Evolutionary conservation across 164 flowering plant genomes (phyloP), one percentile per base, ranked within the genome.

Genomic region (Magnolia kwangsiensis): DNA sequence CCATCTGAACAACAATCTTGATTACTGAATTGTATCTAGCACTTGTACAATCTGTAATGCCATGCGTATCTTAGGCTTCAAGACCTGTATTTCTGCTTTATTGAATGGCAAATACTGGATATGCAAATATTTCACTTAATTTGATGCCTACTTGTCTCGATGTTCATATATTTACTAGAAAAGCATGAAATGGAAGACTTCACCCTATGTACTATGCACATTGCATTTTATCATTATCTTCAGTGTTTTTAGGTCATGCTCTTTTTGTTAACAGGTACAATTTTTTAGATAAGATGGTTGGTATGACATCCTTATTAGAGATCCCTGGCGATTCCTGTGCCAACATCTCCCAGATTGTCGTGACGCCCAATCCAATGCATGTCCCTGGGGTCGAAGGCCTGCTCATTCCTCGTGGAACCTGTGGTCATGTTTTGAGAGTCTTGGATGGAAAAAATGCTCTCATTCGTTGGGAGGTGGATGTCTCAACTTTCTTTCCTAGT

Each of bases 391-490:
- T 89, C 83, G 97, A 91, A 76, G 92, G 91, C 74, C 79, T 93
- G 63, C 45, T 86, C 13, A 89, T 96, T 83, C 99, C 99, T 50
- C 78, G 87, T 78, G 78, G 84, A 70, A 92, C 94, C 65, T 87
- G 86, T 76, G 99, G 99, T 51, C 94, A 81, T 19, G 78, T 96
- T 72, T 69, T 96, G 85, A 96, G 80, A 87, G 51, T 91, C 69
- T 31, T 89, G 74, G 87, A 84, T 81, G 81, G 80, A 19, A 87
- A 84, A 71, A 84, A 80, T 81, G 96, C 89, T 78, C 88, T 96
- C 74, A 92, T 96, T 50, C 96, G 91, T 23, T 96, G 99, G 99
- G 94, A 95, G 98, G 99, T 95, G 89, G 37, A 66, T 72, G 49
- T 6, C 66, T 73, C 7, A 24, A 18, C 13, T 59, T 20, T 18